These are phyloP conservation scores for Ceratobasidium sp. DNA, from an alignment of 1,284 basidiomycete species.

Conservation along the genomic window DNA sequence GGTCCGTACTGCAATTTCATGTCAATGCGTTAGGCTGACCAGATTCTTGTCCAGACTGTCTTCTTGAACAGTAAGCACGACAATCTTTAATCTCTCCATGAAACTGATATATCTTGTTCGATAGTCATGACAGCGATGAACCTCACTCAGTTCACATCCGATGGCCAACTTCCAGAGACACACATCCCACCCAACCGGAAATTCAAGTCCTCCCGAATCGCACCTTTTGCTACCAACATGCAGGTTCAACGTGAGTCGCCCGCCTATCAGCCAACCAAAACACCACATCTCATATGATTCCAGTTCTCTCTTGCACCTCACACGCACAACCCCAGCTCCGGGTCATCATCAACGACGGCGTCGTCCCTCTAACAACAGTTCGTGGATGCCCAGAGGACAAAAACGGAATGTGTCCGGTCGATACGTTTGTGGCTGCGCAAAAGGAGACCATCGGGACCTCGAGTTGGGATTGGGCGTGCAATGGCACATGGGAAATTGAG, in stretches of 20 bases:
- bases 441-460: slow-evolving; percentile 69
- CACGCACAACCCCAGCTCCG: slow-evolving; percentile 67
- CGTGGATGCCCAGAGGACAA: slow-evolving; percentile 68
- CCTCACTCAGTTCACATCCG: slow-evolving; percentile 68
- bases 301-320: slow-evolving; percentile 56
- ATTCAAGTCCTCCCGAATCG: slow-evolving; percentile 55
- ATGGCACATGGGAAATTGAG: slow-evolving; percentile 67
- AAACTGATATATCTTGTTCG: not conserved
- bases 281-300: too few species aligned
- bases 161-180: slow-evolving; percentile 72
- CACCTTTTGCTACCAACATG: slow-evolving; percentile 61
- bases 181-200: slow-evolving; percentile 67
- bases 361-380: slow-evolving; percentile 78
- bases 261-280: too few species aligned
- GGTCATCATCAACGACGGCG: slow-evolving; percentile 86
- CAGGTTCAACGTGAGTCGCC: not conserved
- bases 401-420: slow-evolving; percentile 82
- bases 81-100: not conserved
- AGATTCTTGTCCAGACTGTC: not conserved
- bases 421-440: slow-evolving; percentile 75
- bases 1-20: slow-evolving; percentile 7
- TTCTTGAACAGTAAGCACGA: slow-evolving; percentile 38
- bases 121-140: slow-evolving; percentile 44
- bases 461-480: slow-evolving; percentile 79
- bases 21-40: not conserved